Percentiles rank a stretch among this genome's conserved stretches.
These are phyloP conservation scores for Juglanconis sp. DNA, from an alignment of 2,329 filamentous ascomycete genomes.

Conservation along the genomic window DNA sequence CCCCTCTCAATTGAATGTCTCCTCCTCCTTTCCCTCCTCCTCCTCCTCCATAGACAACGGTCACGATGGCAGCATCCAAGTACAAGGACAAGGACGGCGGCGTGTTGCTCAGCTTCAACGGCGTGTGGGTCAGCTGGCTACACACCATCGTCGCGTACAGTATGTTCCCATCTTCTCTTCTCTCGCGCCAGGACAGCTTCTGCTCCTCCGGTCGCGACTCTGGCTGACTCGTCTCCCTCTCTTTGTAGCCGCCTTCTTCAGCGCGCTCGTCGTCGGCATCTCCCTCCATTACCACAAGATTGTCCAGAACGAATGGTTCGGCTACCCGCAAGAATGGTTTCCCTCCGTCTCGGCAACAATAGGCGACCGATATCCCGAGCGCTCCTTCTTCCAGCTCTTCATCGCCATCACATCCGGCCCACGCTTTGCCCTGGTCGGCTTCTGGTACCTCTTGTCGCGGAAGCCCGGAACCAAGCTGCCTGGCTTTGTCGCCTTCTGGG, in stretches of 20 bases:
- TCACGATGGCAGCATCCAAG: slow-evolving; percentile 39
- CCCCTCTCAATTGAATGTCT: slow-evolving; percentile 15
- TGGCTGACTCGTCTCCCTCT: not conserved
- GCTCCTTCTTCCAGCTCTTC: slow-evolving; percentile 95
- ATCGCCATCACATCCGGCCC: slow-evolving; percentile 96
- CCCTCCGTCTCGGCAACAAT: slow-evolving; percentile 95
- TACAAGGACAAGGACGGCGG: slow-evolving; percentile 67
- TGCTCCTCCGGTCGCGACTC: no score
- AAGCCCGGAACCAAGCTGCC: slow-evolving; percentile 72
- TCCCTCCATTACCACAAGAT: slow-evolving; percentile 93
- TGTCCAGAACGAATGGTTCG: slow-evolving; percentile 93
- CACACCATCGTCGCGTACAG: slow-evolving; percentile 84
- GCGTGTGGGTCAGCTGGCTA: slow-evolving; percentile 83
- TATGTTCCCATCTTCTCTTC: slow-evolving; percentile 37
- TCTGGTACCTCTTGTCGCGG: slow-evolving; percentile 89
- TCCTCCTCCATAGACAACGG: not conserved
- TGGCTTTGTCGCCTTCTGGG: slow-evolving; percentile 75
- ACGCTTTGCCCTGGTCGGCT: slow-evolving; percentile 81
- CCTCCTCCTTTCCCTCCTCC: not conserved
- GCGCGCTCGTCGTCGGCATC: slow-evolving; percentile 77
- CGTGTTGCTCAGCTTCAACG: slow-evolving; percentile 66
- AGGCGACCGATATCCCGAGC: slow-evolving; percentile 93
- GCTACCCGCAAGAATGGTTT: slow-evolving; percentile 94
- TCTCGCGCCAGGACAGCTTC: not conserved
- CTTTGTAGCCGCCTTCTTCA: slow-evolving; percentile 71